Base-by-base conservation (phyloP, 148 eudicot species). In the Linanthus parryae region DNA sequence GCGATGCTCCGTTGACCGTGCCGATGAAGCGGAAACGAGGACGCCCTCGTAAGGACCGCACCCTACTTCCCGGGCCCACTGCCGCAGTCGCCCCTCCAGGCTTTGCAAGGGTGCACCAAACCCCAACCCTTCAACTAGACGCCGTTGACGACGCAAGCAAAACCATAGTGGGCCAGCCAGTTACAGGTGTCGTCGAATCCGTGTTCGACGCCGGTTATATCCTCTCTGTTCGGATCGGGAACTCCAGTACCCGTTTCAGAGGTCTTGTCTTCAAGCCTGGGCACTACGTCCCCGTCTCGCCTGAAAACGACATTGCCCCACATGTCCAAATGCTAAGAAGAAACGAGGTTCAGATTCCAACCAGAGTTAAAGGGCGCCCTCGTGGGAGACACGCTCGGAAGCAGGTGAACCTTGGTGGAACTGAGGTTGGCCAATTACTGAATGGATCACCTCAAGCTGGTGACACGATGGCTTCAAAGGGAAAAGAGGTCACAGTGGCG, bases 231-330 rank as follows among this genome's bases (percentile, higher is more conserved):
- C 70, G 70, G 44, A 70, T 91, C 53, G 89, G 95, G 21, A 73
- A 83, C 71, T 86, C 94, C 5, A 67, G 62, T 16, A 71, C 73
- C 27, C 72, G 51, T 62, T 69, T 91, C 23, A 78, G 90, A 66
- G 98, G 98, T 22, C 69, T 87, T 42, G 95, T 91, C 48, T 91
- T 91, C 71, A 86, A 91, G 70, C 85, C 98, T 4, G 98, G 90
- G 8, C 84, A 81, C 52, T 74, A 51, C 71, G 72, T 72, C 28
- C 98, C 98, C 3, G 72, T 91, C 40, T 76, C 94, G 12, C 58
- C 77, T 14, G 81, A 78, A 67, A 86, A 83, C 66, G 98, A 91
- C 37, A 68, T 91, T 45, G 98, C 83, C 1, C 95, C 95, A 15
- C 75, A 74, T 68, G 73, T 77, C 46, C 82, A 62, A 48, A 79